A percentile compares a stretch with the other conserved stretches of the same genome.
Evolutionary conservation across 495 filamentous ascomycete species (phyloP).

Genomic region (Penicillium bialowiezense): DNA sequence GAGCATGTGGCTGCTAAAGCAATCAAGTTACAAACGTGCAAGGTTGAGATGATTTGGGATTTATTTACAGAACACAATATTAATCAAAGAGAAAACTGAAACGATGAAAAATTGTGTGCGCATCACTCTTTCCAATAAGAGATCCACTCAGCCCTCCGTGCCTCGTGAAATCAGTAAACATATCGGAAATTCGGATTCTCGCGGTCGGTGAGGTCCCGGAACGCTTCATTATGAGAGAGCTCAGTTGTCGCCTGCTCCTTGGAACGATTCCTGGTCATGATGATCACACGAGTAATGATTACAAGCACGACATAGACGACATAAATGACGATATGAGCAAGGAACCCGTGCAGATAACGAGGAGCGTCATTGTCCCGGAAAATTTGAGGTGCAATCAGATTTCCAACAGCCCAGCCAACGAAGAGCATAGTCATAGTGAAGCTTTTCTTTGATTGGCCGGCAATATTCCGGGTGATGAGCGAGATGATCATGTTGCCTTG

Average conservation of each 20-base stretch:
- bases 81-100: too few relatives aligned
- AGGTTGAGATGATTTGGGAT: too few relatives aligned
- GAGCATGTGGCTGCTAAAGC: too few relatives aligned
- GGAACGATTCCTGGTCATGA: conserved; percentile 13
- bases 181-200: conserved; percentile 58
- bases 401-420: conserved; percentile 28
- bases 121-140: too few relatives aligned
- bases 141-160: too few relatives aligned
- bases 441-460: conserved; percentile 61
- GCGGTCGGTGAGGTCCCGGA: conserved; percentile 57
- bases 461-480: conserved; percentile 54
- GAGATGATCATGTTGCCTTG: conserved; percentile 33
- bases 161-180: conserved; percentile 26
- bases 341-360: conserved; percentile 22
- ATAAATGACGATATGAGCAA: conserved; percentile 20
- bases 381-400: conserved; percentile 35
- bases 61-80: too few relatives aligned
- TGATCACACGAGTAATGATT: conserved; percentile 9
- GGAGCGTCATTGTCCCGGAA: conserved; percentile 27
- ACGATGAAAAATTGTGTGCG: too few relatives aligned
- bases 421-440: conserved; percentile 29
- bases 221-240: conserved; percentile 31
- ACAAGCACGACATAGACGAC: conserved; percentile 12
- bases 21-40: too few relatives aligned
- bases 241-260: not conserved